phyloP scores from a whole-genome alignment of 192 early-diverging fungal genomes.

The Paraglomus brasilianum region DNA sequence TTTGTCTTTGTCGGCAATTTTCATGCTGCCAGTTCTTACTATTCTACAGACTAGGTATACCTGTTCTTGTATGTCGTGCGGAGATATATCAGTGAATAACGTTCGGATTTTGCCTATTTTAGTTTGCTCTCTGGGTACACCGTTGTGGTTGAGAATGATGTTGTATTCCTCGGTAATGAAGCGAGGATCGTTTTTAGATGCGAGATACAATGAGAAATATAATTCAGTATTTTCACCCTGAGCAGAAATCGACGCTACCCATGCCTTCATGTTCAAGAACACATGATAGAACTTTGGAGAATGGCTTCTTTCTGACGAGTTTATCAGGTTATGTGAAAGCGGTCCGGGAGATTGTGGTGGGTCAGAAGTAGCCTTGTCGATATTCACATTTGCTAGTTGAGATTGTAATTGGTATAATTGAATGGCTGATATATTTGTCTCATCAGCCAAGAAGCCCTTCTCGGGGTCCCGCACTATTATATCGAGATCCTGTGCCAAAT shows the following conservation, averaged over 20 bases:
- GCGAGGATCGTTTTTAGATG: constrained; percentile 38
- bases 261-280: constrained; percentile 57
- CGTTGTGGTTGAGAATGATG: constrained; percentile 54
- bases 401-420: constrained; percentile 55
- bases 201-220: constrained; percentile 55
- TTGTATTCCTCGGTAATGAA: constrained; percentile 63
- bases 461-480: constrained; percentile 62
- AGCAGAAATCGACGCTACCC: constrained; percentile 56
- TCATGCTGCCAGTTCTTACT: constrained; percentile 65
- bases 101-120: constrained; percentile 50
- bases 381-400: constrained; percentile 28
- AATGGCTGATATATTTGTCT: constrained; percentile 54
- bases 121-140: constrained; percentile 48
- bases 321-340: neutral
- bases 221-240: constrained; percentile 62
- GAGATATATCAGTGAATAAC: constrained; percentile 58
- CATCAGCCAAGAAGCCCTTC: constrained; percentile 54
- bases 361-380: constrained; percentile 17
- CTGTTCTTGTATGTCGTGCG: constrained; percentile 49
- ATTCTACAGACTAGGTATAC: constrained; percentile 62
- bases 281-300: constrained; percentile 43
- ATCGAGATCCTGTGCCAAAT: constrained; percentile 51
- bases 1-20: constrained; percentile 51
- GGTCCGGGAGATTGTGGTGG: neutral
- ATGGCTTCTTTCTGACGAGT: neutral